Evolutionary conservation across 192 early-diverging fungal species (phyloP).

Genomic region (Coemansia sp.): DNA sequence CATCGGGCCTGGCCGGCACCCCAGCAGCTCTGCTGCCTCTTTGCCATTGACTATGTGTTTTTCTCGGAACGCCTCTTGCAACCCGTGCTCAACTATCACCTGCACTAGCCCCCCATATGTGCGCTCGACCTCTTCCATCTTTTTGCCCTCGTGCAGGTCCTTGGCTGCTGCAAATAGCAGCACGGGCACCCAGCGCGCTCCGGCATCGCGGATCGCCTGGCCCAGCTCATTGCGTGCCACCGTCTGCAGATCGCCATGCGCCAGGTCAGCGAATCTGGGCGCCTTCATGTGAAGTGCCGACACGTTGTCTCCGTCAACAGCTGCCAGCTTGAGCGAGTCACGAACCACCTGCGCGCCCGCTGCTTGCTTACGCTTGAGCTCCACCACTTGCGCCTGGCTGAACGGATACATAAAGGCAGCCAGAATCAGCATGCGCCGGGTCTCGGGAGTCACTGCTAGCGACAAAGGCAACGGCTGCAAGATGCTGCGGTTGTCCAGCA

Average conservation of each 20-base stretch:
- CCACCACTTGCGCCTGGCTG: conserved; percentile 33
- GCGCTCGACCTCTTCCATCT: not conserved
- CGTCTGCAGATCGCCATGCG: conserved; percentile 1
- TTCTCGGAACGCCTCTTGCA: conserved; percentile 24
- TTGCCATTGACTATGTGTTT: conserved; percentile 63
- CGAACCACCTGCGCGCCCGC: conserved; percentile 56
- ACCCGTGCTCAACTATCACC: conserved; percentile 7
- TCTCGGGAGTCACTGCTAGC: not conserved
- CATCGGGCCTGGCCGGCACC: conserved; percentile 70
- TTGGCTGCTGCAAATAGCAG: conserved; percentile 54
- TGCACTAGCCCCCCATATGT: conserved; percentile 32
- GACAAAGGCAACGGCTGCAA: not conserved
- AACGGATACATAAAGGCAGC: conserved; percentile 61
- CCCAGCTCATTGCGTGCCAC: conserved; percentile 50
- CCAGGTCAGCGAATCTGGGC: conserved; percentile 1
- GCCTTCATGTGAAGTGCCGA: conserved; percentile 26
- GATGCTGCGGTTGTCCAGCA: conserved; percentile 11
- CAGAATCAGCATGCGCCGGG: conserved; percentile 54
- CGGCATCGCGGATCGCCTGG: conserved; percentile 60
- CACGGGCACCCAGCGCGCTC: conserved; percentile 55
- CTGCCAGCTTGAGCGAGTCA: conserved; percentile 62
- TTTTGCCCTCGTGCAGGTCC: conserved; percentile 11
- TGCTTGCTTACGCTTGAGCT: conserved; percentile 50
- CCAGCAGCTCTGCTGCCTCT: conserved; percentile 57
- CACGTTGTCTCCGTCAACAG: conserved; percentile 24